Evolutionary conservation across 495 filamentous ascomycete species (phyloP), one percentile per base, ranked within the genome.

Genomic region (Penicillium fimorum): DNA sequence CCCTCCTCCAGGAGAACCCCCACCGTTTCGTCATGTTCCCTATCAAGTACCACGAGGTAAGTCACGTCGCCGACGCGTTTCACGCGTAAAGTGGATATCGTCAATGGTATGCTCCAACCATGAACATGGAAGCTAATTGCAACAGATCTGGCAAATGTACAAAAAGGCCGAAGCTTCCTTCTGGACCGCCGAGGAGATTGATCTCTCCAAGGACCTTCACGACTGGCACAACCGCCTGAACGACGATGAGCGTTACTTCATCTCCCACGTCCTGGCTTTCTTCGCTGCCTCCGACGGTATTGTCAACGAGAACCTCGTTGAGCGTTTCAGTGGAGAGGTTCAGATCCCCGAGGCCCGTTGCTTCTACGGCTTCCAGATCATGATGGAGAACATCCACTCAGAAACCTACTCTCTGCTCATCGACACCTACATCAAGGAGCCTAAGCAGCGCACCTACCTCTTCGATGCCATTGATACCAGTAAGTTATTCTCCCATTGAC

Each of bases 311-410:
- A 98, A 98, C 82, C 83, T 98, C 44, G 85, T 97, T 48, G 92
- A 98, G 82, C 90, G 94, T 61, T 98, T 98, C 85, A 93, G 89
- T 60, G 89, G 87, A 47, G 94, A 98, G 76, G 93, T 98, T 27
- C 94, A 98, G 79, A 86, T 96, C 59, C 93, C 94, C 33, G 94
- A 98, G 79, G 94, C 94, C 53, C 91, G 94, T 71, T 97, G 94
- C 86, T 98, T 98, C 85, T 98, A 98, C 73, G 94, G 94, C 61
- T 99, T 99, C 84, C 94, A 99, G 79, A 99, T 99, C 81, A 99
- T 99, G 94, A 97, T 99, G 90, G 94, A 99, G 85, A 99, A 99
- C 80, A 97, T 99, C 68, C 94, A 99, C 84, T 96, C 94, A 27
- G 94, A 99, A 78, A 99, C 94, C 46, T 99, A 99, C 84, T 97